These are phyloP conservation scores for Phyllosticta capitalensis DNA, from an alignment of 2,329 filamentous ascomycete species.

Conservation along the genomic window DNA sequence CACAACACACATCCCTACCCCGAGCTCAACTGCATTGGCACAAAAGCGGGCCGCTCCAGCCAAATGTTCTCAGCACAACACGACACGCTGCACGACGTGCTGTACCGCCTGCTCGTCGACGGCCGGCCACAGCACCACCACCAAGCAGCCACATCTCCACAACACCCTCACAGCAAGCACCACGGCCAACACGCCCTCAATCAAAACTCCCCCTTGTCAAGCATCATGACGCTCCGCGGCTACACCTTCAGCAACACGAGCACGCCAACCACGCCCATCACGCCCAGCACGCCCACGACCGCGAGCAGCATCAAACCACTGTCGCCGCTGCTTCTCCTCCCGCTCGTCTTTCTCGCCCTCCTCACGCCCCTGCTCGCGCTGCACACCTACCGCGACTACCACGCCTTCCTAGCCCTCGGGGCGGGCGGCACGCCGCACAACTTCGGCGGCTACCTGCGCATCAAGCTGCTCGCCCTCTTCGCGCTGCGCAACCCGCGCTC, in stretches of 20 bases:
- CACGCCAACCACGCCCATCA: neutral
- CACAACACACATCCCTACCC: too few relatives aligned
- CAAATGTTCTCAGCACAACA: neutral
- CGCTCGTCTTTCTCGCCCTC: slow-evolving; percentile 18
- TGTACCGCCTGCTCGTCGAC: neutral
- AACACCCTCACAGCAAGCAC: too few relatives aligned
- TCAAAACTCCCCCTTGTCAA: neutral
- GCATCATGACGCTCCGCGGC: neutral
- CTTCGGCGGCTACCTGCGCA: slow-evolving; percentile 60
- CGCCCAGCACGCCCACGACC: neutral
- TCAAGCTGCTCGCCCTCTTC: slow-evolving; percentile 64
- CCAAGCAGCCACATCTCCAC: too few relatives aligned
- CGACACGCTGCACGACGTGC: neutral
- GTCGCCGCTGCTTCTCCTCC: neutral
- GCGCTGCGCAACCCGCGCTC: slow-evolving; percentile 60
- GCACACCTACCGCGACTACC: slow-evolving; percentile 59
- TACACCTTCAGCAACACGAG: neutral
- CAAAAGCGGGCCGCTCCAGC: too few relatives aligned
- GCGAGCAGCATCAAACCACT: too few relatives aligned
- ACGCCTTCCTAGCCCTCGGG: slow-evolving; percentile 65
- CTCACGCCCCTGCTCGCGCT: slow-evolving; percentile 12
- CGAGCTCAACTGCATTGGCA: too few relatives aligned
- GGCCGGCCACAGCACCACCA: neutral
- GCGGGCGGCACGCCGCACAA: slow-evolving; percentile 73
- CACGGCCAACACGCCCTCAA: too few relatives aligned